Evolutionary conservation across 2,329 filamentous ascomycete genomes (phyloP).

Genomic region (Monilinia aucupariae): DNA sequence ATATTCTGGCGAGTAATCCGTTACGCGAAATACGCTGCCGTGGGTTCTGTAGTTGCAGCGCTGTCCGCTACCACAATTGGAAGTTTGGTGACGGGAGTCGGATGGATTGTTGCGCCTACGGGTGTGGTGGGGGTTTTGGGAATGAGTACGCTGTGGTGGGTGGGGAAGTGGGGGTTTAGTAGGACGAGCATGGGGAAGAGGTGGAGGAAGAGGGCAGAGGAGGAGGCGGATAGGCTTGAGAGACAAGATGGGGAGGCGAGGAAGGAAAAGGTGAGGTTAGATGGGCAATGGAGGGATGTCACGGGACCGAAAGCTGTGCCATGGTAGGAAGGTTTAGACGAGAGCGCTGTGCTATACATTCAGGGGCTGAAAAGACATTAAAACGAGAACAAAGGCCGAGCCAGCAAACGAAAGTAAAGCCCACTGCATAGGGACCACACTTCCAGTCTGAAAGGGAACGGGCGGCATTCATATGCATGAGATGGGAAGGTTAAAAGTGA

Average conservation of each 20-base stretch:
- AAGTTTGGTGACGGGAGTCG: slow-evolving; percentile 29
- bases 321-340: slow-evolving; percentile 25
- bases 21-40: slow-evolving; percentile 34
- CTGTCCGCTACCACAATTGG: slow-evolving; percentile 32
- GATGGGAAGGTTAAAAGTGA: too few species aligned
- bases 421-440: too few species aligned
- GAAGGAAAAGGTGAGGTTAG: slow-evolving; percentile 23
- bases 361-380: background rate
- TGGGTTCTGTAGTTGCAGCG: slow-evolving; percentile 31
- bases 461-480: too few species aligned
- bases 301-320: slow-evolving; percentile 31
- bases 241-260: slow-evolving; percentile 21
- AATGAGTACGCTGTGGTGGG: slow-evolving; percentile 29
- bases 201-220: slow-evolving; percentile 26
- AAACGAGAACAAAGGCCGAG: background rate
- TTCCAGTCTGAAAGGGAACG: too few species aligned
- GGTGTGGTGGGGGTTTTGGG: slow-evolving; percentile 29
- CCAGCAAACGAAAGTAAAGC: too few species aligned
- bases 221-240: slow-evolving; percentile 19
- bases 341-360: background rate
- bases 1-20: slow-evolving; percentile 35
- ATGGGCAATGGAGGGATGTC: slow-evolving; percentile 34
- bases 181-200: slow-evolving; percentile 23
- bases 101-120: slow-evolving; percentile 33
- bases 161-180: slow-evolving; percentile 34